Conservation (phyloP, 257 asterid species). For the Buddleja alternifolia region DNA sequence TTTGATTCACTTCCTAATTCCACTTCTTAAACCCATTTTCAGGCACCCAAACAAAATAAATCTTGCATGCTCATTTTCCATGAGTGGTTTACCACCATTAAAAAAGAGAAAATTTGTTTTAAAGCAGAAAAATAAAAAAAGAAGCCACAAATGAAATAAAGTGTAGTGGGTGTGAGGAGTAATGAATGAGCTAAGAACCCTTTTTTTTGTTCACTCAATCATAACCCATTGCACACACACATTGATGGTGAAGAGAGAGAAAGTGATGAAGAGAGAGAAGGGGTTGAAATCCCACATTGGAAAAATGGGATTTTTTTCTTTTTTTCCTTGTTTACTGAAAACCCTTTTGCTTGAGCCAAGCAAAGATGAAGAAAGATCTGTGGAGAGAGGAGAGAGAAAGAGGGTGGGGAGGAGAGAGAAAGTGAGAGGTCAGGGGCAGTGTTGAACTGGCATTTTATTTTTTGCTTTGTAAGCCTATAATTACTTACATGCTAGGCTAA, state of each 20-base stretch:
- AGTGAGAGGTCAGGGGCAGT: constrained; percentile 45
- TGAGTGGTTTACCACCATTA: background rate
- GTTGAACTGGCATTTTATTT: constrained; percentile 41
- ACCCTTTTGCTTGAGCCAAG: constrained; percentile 31
- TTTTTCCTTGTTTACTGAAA: constrained; percentile 29
- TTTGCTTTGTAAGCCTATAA: constrained; percentile 57
- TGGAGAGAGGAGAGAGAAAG: constrained; percentile 28
- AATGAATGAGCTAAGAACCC: constrained; percentile 43
- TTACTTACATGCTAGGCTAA: constrained; percentile 54
- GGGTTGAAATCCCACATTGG: constrained; percentile 36
- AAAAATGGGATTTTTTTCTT: constrained; percentile 30
- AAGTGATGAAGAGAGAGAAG: constrained; percentile 11
- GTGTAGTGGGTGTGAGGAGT: constrained; percentile 40
- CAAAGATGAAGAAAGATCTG: constrained; percentile 35
- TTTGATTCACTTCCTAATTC: constrained; percentile 35
- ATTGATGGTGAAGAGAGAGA: constrained; percentile 52
- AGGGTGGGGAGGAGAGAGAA: constrained; percentile 35
- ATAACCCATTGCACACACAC: constrained; percentile 62
- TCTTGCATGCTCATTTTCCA: constrained; percentile 54
- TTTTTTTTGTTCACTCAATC: constrained; percentile 74
- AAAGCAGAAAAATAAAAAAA: constrained; percentile 27
- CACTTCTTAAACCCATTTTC: constrained; percentile 33
- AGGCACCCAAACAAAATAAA: constrained; percentile 46
- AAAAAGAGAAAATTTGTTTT: background rate
- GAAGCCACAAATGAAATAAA: constrained; percentile 42